These are phyloP conservation scores for Acanthamoeba culbertsoni DNA, from an alignment of 208 protist genomes.

Conservation along the genomic window DNA sequence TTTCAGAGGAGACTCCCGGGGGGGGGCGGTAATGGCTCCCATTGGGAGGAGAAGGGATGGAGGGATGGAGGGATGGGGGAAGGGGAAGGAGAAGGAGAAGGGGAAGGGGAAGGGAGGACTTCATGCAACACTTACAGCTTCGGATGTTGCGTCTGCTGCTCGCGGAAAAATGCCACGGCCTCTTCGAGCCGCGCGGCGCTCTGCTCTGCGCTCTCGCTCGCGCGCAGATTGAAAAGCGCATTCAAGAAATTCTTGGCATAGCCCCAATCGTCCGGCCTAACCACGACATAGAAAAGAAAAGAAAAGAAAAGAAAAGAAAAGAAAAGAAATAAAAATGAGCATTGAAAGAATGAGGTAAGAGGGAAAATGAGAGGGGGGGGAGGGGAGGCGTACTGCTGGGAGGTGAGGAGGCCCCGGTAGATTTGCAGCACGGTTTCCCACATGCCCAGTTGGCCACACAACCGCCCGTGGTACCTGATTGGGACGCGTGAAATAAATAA, in stretches of 20 bases:
- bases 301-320: not conserved
- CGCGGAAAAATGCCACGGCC: not conserved
- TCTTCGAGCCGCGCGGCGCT: not conserved
- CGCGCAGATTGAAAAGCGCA: constrained; percentile 16
- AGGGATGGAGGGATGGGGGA: too few relatives aligned
- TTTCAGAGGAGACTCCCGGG: too few relatives aligned
- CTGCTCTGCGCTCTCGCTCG: not conserved
- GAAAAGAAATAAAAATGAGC: not conserved
- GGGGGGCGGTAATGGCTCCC: too few relatives aligned
- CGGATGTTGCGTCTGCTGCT: not conserved
- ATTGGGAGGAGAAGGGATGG: too few relatives aligned
- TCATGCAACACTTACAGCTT: not conserved
- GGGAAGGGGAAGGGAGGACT: not conserved
- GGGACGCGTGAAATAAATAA: not conserved
- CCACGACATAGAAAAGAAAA: not conserved
- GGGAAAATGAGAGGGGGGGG: not conserved
- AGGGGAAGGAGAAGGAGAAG: not conserved
- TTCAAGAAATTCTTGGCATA: constrained; percentile 2
- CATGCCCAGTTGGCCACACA: not conserved
- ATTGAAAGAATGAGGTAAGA: not conserved
- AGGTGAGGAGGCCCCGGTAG: not conserved
- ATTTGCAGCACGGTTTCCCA: not conserved
- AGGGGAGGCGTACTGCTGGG: not conserved
- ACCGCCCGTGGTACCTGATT: not conserved
- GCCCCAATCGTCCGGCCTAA: constrained; percentile 47